Percentiles rank a stretch among this genome's conserved stretches.
These are phyloP conservation scores for Paraconiothyrium sp. DNA, from an alignment of 2,329 filamentous ascomycete genomes.

Conservation along the genomic window DNA sequence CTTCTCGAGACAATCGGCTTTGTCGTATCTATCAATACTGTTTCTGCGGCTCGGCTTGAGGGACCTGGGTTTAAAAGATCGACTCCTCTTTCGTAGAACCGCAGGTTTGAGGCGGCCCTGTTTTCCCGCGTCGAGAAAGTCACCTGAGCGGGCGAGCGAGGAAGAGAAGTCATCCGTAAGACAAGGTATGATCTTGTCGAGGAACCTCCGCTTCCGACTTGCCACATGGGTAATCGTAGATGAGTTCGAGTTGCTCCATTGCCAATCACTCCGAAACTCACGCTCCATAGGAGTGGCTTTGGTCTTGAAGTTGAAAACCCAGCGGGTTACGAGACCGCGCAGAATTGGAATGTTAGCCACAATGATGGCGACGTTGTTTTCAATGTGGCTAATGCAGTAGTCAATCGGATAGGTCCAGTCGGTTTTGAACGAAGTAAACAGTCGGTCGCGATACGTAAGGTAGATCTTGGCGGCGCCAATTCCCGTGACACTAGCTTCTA, in stretches of 20 bases:
- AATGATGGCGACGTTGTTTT: slow-evolving; percentile 54
- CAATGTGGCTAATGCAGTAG: slow-evolving; percentile 54
- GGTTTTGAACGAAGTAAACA: slow-evolving; percentile 45
- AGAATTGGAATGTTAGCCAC: slow-evolving; percentile 54
- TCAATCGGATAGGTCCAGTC: slow-evolving; percentile 56
- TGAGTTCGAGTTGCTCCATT: slow-evolving; percentile 38
- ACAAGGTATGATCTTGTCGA: slow-evolving; percentile 47
- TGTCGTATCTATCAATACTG: slow-evolving; percentile 41
- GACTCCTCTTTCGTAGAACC: slow-evolving; percentile 38
- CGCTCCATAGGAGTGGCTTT: slow-evolving; percentile 46
- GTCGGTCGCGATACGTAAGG: slow-evolving; percentile 52
- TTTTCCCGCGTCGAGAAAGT: slow-evolving; percentile 28
- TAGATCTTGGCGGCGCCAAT: slow-evolving; percentile 54
- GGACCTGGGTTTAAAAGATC: slow-evolving; percentile 30
- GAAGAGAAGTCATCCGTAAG: slow-evolving; percentile 48
- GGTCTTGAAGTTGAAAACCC: slow-evolving; percentile 51
- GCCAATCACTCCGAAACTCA: slow-evolving; percentile 39
- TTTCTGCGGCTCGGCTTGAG: slow-evolving; percentile 35
- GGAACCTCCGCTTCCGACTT: slow-evolving; percentile 32
- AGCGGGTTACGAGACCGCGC: slow-evolving; percentile 52
- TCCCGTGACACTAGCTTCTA: slow-evolving; percentile 43
- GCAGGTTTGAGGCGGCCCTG: slow-evolving; percentile 34
- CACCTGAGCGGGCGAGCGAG: slow-evolving; percentile 39
- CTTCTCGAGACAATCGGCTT: slow-evolving; percentile 43
- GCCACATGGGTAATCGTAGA: slow-evolving; percentile 37